Evolutionary conservation across 1,284 basidiomycete genomes (phyloP).

Genomic region (Cryptococcus sp.): DNA sequence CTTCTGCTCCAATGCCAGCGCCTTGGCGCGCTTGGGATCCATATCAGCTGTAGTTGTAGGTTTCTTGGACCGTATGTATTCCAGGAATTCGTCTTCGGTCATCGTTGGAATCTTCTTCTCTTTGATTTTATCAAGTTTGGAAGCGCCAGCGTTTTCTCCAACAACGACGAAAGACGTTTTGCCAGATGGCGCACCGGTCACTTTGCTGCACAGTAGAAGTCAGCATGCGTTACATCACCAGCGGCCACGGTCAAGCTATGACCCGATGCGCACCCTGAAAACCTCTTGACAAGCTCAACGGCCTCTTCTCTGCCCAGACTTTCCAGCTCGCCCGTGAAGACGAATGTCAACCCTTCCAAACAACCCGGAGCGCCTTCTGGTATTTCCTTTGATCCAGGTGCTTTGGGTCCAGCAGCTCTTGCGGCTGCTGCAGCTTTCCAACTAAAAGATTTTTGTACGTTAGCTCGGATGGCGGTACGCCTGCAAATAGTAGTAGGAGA

Average conservation of each 20-base stretch:
- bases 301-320: conserved; percentile 88
- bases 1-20: conserved; percentile 66
- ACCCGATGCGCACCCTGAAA: conserved; percentile 69
- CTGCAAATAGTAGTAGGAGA: conserved; percentile 6
- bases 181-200: conserved; percentile 82
- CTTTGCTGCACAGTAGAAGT: conserved; percentile 58
- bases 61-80: conserved; percentile 69
- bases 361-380: conserved; percentile 78
- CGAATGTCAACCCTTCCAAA: conserved; percentile 83
- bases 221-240: conserved; percentile 1
- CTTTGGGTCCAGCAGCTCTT: conserved; percentile 66
- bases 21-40: conserved; percentile 80
- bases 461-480: not conserved
- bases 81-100: conserved; percentile 83
- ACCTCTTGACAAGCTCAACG: conserved; percentile 83
- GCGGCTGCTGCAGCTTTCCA: conserved; percentile 64
- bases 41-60: conserved; percentile 47
- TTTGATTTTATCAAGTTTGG: conserved; percentile 81
- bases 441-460: conserved; percentile 16
- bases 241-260: not conserved
- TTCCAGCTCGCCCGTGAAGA: conserved; percentile 91
- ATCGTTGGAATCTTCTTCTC: conserved; percentile 75
- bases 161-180: conserved; percentile 89
- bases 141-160: conserved; percentile 82
- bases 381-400: conserved; percentile 68